Conservation (phyloP, 352 stramenopile genomes). For the Elongisporangium prolatum region DNA sequence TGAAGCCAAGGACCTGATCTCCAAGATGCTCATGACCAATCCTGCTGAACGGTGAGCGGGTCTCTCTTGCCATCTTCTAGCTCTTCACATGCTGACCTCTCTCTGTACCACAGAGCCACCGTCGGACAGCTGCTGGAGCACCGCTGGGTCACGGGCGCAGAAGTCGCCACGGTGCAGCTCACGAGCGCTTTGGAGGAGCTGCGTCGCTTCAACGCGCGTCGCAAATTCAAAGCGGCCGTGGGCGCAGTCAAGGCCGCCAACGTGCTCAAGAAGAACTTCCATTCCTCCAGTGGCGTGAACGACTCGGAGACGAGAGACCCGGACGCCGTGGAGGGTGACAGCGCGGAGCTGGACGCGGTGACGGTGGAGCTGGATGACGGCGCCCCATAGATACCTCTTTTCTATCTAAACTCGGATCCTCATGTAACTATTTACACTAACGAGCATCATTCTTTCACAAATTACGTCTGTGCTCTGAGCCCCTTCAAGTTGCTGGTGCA, state of each 20-base stretch:
- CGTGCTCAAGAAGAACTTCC: slow-evolving; percentile 60
- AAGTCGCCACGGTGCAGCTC: slow-evolving; percentile 86
- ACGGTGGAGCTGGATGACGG: slow-evolving; percentile 17
- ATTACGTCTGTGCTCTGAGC: background rate
- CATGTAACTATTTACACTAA: background rate
- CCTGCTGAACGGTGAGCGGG: slow-evolving; percentile 67
- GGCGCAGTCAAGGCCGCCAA: slow-evolving; percentile 80
- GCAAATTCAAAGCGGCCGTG: slow-evolving; percentile 93
- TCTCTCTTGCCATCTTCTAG: background rate
- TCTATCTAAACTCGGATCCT: background rate
- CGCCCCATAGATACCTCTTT: background rate
- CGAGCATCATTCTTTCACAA: background rate
- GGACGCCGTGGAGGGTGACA: slow-evolving; percentile 8
- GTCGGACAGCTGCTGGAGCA: slow-evolving; percentile 85
- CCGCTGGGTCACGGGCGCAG: slow-evolving; percentile 86
- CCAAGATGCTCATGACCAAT: slow-evolving; percentile 90
- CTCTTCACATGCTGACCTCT: slow-evolving; percentile 5
- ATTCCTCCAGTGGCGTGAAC: slow-evolving; percentile 29
- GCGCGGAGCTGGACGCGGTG: slow-evolving; percentile 18
- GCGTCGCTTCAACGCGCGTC: slow-evolving; percentile 92
- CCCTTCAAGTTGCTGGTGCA: background rate
- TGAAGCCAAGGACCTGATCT: slow-evolving; percentile 93
- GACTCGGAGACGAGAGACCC: slow-evolving; percentile 26
- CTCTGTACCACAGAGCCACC: slow-evolving; percentile 41
- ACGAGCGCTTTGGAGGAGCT: slow-evolving; percentile 91